Conservation (phyloP, 2,329 filamentous ascomycete species). For the Daldinia eschscholtzii region DNA sequence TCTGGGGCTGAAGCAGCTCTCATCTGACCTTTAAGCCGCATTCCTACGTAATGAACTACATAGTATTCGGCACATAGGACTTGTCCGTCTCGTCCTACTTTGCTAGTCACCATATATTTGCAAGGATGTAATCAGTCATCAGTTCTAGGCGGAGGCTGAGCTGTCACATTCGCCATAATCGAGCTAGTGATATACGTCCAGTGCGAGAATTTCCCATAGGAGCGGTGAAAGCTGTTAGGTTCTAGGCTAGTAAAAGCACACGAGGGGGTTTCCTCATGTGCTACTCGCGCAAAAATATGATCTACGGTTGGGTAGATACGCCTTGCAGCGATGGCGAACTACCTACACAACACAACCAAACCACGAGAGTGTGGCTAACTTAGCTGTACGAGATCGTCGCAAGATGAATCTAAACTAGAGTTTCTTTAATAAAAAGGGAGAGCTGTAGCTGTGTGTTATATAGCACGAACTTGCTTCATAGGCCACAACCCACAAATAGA, state of each 20-base stretch:
- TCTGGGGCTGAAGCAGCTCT: background rate
- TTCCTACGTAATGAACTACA: background rate
- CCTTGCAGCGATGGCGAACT: constrained; percentile 14
- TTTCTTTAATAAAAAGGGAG: background rate
- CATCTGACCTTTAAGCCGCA: constrained; percentile 21
- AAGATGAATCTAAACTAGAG: background rate
- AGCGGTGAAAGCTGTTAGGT: background rate
- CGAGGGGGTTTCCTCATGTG: background rate
- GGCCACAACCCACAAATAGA: constrained; percentile 15
- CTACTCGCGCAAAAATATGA: constrained; percentile 1
- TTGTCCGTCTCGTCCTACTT: constrained; percentile 13
- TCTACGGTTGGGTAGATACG: constrained; percentile 29
- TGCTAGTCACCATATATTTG: background rate
- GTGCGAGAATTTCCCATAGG: background rate
- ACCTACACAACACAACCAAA: background rate
- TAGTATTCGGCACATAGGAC: constrained; percentile 1
- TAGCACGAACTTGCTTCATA: constrained; percentile 5
- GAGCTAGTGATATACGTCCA: constrained; percentile 1
- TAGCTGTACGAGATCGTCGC: background rate
- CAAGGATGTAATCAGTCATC: background rate
- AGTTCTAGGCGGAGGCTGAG: constrained; percentile 15
- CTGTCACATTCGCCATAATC: constrained; percentile 10
- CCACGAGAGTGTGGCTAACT: background rate
- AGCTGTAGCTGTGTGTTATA: background rate
- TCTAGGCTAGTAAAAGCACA: background rate